Evolutionary conservation across 169 alveolate genomes (phyloP).

Genomic region (Toxoplasma gondii): DNA sequence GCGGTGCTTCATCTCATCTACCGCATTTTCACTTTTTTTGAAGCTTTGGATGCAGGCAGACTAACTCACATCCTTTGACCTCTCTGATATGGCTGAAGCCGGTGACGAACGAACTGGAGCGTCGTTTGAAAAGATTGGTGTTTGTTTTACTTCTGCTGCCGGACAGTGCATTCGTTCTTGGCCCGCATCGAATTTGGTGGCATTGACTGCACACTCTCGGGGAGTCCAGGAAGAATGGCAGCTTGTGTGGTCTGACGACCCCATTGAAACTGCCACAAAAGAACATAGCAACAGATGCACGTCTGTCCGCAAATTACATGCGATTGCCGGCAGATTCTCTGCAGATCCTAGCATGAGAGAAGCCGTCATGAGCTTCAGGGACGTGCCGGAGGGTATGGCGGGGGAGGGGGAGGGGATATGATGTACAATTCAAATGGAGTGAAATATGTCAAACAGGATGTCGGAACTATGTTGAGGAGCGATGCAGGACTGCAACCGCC

Average conservation of each 20-base stretch:
- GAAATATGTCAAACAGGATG: too few species aligned
- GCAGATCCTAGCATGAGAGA: too few species aligned
- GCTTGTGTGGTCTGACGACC: background rate
- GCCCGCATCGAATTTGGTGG: background rate
- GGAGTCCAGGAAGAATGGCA: background rate
- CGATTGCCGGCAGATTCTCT: too few species aligned
- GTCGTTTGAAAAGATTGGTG: background rate
- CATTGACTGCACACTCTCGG: background rate
- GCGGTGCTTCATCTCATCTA: too few species aligned
- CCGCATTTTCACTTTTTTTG: too few species aligned
- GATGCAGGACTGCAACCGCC: too few species aligned
- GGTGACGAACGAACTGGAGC: background rate
- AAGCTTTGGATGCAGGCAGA: background rate
- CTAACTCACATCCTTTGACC: background rate
- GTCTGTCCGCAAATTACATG: too few species aligned
- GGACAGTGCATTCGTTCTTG: background rate
- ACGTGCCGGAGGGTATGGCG: too few species aligned
- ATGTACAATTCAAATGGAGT: too few species aligned
- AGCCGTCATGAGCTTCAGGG: too few species aligned
- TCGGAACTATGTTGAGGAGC: too few species aligned
- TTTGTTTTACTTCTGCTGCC: background rate
- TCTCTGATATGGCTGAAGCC: background rate
- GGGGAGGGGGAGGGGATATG: too few species aligned
- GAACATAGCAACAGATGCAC: background rate
- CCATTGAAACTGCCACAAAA: background rate